Base-by-base conservation (phyloP, 2,329 filamentous ascomycete genomes). In the Fusarium sp. region DNA sequence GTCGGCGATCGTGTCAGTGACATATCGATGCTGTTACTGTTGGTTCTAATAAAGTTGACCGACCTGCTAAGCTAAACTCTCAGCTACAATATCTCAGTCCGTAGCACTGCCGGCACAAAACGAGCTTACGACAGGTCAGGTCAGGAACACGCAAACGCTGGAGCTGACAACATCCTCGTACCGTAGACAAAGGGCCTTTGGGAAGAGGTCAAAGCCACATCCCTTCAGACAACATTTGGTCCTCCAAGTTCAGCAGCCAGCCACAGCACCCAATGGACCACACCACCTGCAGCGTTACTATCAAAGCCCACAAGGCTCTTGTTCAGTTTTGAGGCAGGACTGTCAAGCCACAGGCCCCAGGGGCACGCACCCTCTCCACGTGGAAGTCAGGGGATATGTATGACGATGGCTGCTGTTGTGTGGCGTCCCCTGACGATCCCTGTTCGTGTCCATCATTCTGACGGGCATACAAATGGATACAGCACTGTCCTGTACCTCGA, bases 371-470 rank as follows among this genome's bases (percentile, higher is more conserved):
- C 36, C 39, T 42, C 31, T 46, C 70, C 70, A 72, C 70, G 70
- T 72, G 70, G 70, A 68, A 50, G 41, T 55, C 70, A 70, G 62
- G 70, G 70, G 70, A 57, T 29, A 27, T 47, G 36, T 50, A 56
- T 71, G 62, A 57, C 44, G 60, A 65, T 66, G 52, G 62, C 46
- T 36, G 29, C 29, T 66, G 53, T 57, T 58, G 45, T 60, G 66
- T 73, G 70, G 66, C 70, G 70, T 73, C 70, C 70, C 70, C 70
- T 72, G 70, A 64, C 66, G 70, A 73, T 72, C 70, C 62, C 38
- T 54, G 70, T 71, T 73, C 57, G 65, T 63, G 65, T 22, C 62
- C 59, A 59, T 65, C 45, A 56, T 53, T 60, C 56, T 72, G 70
- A 69, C 56, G 62, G 49, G 20, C 65, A 68, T 68, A 46, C 53